Conservation (phyloP, 441 rosid genomes). For the Daphne laureola region DNA sequence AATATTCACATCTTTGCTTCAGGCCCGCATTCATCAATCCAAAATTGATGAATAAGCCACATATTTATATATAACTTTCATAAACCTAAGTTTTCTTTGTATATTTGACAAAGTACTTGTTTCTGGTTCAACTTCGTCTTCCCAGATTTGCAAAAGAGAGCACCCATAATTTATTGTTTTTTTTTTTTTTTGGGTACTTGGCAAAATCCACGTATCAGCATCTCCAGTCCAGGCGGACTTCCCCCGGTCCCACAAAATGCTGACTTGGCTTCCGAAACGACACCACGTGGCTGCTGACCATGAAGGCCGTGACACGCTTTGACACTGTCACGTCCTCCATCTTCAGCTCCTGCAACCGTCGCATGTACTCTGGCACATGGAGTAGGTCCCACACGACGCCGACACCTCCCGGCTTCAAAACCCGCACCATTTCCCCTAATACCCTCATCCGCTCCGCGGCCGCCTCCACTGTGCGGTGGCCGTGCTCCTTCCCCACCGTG, state of each 20-base stretch:
- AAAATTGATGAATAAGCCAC: conserved; percentile 10
- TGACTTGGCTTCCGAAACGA: conserved; percentile 78
- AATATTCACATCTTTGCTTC: conserved; percentile 7
- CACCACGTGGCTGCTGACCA: conserved; percentile 86
- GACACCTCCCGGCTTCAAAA: conserved; percentile 61
- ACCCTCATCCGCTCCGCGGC: conserved; percentile 86
- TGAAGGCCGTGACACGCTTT: conserved; percentile 77
- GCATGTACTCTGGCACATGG: conserved; percentile 79
- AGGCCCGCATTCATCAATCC: conserved; percentile 12
- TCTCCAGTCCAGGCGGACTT: conserved; percentile 90
- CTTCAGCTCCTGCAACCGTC: conserved; percentile 68
- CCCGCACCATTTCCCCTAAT: conserved; percentile 81
- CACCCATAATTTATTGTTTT: background rate
- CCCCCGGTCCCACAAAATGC: conserved; percentile 42
- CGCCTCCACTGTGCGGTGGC: conserved; percentile 83
- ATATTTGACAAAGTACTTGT: conserved; percentile 8
- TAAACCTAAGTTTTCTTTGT: background rate
- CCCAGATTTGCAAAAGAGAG: conserved; percentile 20
- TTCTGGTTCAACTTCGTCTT: conserved; percentile 62
- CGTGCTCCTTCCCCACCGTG: conserved; percentile 88
- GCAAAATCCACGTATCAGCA: conserved; percentile 25
- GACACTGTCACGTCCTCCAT: conserved; percentile 88
- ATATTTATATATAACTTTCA: conserved; percentile 3
- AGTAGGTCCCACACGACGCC: conserved; percentile 90
- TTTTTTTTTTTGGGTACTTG: background rate